A percentile compares a stretch with the other conserved stretches of the same genome.
phyloP scores from a whole-genome alignment of 2,329 filamentous ascomycete genomes.

The Aspergillus sp. region DNA sequence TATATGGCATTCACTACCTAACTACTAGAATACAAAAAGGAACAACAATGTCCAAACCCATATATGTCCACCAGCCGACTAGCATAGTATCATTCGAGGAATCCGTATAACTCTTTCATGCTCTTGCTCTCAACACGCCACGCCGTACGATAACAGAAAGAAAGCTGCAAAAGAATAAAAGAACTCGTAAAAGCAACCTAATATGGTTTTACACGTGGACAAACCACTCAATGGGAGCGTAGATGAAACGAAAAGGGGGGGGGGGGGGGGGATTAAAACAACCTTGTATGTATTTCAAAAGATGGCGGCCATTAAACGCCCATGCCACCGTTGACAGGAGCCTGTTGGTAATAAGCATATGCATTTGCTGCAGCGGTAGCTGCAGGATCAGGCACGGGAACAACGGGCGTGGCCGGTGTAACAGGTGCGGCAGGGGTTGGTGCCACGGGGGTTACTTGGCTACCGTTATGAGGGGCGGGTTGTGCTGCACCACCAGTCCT shows the following conservation, averaged over 20 bases:
- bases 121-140: conserved; percentile 7
- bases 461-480: conserved; percentile 16
- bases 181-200: not conserved
- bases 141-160: conserved; percentile 12
- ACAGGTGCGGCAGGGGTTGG: not conserved
- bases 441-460: conserved; percentile 9
- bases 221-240: conserved; percentile 8
- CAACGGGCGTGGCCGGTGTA: conserved; percentile 1
- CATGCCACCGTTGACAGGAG: conserved; percentile 21
- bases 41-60: conserved; percentile 17
- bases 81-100: conserved; percentile 14
- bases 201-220: conserved; percentile 13
- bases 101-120: conserved; percentile 1
- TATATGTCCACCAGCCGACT: conserved; percentile 15
- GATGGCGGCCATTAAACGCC: conserved; percentile 10
- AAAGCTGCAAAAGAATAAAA: conserved; percentile 1
- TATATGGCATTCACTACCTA: conserved; percentile 5
- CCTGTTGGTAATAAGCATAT: conserved; percentile 26
- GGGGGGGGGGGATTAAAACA: conserved; percentile 1
- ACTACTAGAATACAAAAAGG: conserved; percentile 24
- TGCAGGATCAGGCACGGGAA: conserved; percentile 6
- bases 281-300: conserved; percentile 7
- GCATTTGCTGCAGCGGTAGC: conserved; percentile 14
- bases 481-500: conserved; percentile 21
- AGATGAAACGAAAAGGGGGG: not conserved